Percentiles rank a stretch among this genome's conserved stretches.
These are phyloP conservation scores for Puccinia coronata DNA, from an alignment of 1,284 basidiomycete species.

Conservation along the genomic window DNA sequence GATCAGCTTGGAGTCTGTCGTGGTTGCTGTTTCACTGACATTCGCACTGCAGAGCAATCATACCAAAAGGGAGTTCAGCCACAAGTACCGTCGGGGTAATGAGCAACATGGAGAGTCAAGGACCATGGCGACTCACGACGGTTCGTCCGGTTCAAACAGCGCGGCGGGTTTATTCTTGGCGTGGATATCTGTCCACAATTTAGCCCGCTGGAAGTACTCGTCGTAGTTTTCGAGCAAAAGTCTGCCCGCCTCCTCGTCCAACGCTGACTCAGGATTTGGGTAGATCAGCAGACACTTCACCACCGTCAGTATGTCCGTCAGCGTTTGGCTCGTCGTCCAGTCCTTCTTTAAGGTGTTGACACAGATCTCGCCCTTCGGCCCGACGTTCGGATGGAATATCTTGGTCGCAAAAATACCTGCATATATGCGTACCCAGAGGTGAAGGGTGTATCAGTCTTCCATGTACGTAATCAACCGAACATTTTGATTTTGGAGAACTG, in stretches of 20 bases:
- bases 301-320: slow-evolving; percentile 78
- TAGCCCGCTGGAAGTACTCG: slow-evolving; percentile 76
- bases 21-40: not conserved
- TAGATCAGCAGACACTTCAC: slow-evolving; percentile 93
- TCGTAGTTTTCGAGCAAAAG: slow-evolving; percentile 83
- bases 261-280: slow-evolving; percentile 90
- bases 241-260: slow-evolving; percentile 92
- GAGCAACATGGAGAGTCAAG: not conserved
- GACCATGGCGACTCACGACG: not conserved
- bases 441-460: slow-evolving; percentile 20
- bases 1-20: slow-evolving; percentile 10
- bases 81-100: not conserved
- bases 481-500: slow-evolving; percentile 57
- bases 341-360: slow-evolving; percentile 97
- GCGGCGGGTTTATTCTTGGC: slow-evolving; percentile 61
- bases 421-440: not conserved
- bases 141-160: slow-evolving; percentile 12
- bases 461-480: slow-evolving; percentile 5
- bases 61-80: not conserved
- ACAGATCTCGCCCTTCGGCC: slow-evolving; percentile 85
- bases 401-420: slow-evolving; percentile 84
- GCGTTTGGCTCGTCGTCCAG: slow-evolving; percentile 88
- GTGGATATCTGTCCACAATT: slow-evolving; percentile 79
- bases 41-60: not conserved
- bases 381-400: slow-evolving; percentile 96